Evolutionary conservation across 2,329 filamentous ascomycete species (phyloP).

Genomic region (Trichothecium sympodiale): DNA sequence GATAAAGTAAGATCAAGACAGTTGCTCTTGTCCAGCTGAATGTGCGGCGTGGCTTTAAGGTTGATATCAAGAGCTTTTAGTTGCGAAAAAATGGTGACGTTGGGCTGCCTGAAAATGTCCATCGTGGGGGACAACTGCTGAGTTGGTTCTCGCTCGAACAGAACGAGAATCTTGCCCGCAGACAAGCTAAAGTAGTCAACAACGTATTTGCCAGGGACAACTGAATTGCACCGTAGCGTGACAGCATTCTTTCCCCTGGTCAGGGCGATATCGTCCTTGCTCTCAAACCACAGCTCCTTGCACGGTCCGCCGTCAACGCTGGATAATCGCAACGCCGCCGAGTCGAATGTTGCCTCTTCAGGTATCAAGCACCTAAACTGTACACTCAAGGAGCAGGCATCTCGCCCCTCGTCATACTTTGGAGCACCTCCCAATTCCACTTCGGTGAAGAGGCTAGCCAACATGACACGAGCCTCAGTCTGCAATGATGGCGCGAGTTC

Average conservation of each 20-base stretch:
- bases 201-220: slow-evolving; percentile 62
- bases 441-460: slow-evolving; percentile 64
- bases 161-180: slow-evolving; percentile 51
- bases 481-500: slow-evolving; percentile 30
- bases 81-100: slow-evolving; percentile 64
- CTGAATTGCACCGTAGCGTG: slow-evolving; percentile 32
- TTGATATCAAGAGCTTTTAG: slow-evolving; percentile 56
- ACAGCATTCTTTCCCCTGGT: slow-evolving; percentile 38
- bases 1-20: slow-evolving; percentile 63
- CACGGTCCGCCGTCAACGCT: slow-evolving; percentile 41
- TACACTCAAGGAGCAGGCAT: slow-evolving; percentile 64
- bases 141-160: slow-evolving; percentile 49
- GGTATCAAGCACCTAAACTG: slow-evolving; percentile 61
- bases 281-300: slow-evolving; percentile 42
- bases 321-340: slow-evolving; percentile 52
- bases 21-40: slow-evolving; percentile 71
- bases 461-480: slow-evolving; percentile 53
- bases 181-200: slow-evolving; percentile 61
- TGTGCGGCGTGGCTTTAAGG: slow-evolving; percentile 54
- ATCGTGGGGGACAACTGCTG: slow-evolving; percentile 33
- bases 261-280: slow-evolving; percentile 14
- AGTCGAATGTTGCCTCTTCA: slow-evolving; percentile 56
- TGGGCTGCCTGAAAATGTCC: slow-evolving; percentile 45
- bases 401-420: slow-evolving; percentile 56
- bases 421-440: slow-evolving; percentile 59